Evolutionary conservation across 1,139 yeast genomes (phyloP).

Genomic region (Insectozyma bohioensis): DNA sequence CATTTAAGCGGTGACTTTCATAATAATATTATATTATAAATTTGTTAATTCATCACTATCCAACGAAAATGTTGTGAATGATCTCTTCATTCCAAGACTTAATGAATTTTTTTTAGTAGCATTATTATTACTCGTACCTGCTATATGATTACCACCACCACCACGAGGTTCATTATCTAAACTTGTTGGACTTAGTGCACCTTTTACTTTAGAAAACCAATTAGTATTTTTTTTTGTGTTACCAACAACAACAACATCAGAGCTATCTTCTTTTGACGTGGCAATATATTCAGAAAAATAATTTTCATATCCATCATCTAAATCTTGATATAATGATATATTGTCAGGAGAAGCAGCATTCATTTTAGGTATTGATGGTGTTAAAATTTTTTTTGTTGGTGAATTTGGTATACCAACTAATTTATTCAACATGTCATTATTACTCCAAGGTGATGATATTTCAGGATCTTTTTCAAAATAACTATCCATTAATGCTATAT

Average conservation of each 20-base stretch:
- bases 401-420: conserved; percentile 12
- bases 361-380: conserved; percentile 3
- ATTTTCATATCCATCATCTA: conserved; percentile 28
- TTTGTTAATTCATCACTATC: conserved; percentile 12
- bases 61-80: conserved; percentile 13
- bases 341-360: conserved; percentile 4
- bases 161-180: conserved; percentile 7
- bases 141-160: neutral
- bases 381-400: conserved; percentile 8
- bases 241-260: neutral
- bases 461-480: conserved; percentile 10
- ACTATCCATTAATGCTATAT: conserved; percentile 19
- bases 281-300: conserved; percentile 17
- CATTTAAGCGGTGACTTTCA: neutral
- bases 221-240: neutral
- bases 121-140: conserved; percentile 1
- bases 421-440: conserved; percentile 7
- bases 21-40: conserved; percentile 1
- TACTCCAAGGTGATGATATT: neutral
- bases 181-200: conserved; percentile 4
- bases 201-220: conserved; percentile 9
- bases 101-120: conserved; percentile 1
- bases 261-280: conserved; percentile 4
- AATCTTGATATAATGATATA: conserved; percentile 20
- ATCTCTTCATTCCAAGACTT: conserved; percentile 9